Conservation (phyloP, 2,329 filamentous ascomycete species). For the Phaeosphaeriaceae sp. region DNA sequence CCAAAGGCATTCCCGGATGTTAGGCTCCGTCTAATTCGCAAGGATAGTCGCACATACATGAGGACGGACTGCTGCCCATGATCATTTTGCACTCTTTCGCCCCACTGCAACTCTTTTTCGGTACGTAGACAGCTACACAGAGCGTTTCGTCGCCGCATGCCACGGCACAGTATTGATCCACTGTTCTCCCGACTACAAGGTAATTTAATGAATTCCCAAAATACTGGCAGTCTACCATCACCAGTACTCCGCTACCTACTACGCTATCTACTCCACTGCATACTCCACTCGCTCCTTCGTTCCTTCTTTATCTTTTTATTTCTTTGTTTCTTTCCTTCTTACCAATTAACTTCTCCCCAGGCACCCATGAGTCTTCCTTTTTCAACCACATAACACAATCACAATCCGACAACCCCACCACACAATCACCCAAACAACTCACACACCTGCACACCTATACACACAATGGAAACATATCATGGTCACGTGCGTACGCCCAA, state of each 20-base stretch:
- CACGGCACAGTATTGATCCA: neutral
- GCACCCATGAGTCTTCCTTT: too few species aligned
- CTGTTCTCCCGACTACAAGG: neutral
- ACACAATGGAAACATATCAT: constrained; percentile 90
- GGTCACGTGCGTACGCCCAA: constrained; percentile 93
- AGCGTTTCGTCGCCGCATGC: neutral
- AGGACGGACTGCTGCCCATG: constrained; percentile 28
- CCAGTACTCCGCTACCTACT: too few species aligned
- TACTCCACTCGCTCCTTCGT: too few species aligned
- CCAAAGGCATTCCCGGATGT: constrained; percentile 33
- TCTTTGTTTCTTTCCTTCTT: too few species aligned
- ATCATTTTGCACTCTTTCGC: constrained; percentile 23
- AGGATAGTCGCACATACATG: constrained; percentile 26
- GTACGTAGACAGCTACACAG: neutral
- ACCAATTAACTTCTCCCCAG: too few species aligned
- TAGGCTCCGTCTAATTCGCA: constrained; percentile 18
- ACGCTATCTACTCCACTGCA: too few species aligned
- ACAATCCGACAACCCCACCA: too few species aligned
- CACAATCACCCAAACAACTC: constrained; percentile 14
- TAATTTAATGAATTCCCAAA: neutral
- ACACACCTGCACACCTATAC: constrained; percentile 5
- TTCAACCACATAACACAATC: too few species aligned
- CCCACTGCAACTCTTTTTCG: neutral
- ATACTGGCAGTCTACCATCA: neutral
- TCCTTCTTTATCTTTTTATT: too few species aligned